Percentiles rank a stretch among this genome's conserved stretches.
phyloP scores from a whole-genome alignment of 2,329 filamentous ascomycete species.

The Aspergillus sp. region DNA sequence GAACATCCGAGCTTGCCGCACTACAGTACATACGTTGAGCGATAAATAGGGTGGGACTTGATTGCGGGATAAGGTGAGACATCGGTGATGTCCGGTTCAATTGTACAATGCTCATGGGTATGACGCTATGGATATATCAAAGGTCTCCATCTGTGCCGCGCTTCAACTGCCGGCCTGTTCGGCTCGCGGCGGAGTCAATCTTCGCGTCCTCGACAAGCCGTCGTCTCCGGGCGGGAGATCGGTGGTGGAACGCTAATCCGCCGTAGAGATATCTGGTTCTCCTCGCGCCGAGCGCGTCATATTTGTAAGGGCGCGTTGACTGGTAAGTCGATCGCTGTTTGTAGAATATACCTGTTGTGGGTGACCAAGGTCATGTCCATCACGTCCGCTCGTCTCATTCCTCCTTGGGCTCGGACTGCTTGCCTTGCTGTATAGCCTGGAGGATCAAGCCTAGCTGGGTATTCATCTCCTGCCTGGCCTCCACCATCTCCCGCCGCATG shows the following conservation, averaged over 20 bases:
- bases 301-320: neutral
- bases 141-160: neutral
- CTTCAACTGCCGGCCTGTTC: neutral
- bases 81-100: neutral
- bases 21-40: neutral
- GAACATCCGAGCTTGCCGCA: neutral
- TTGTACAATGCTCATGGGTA: neutral
- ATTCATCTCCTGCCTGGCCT: conserved; percentile 4
- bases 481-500: conserved; percentile 2
- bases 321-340: neutral
- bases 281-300: neutral
- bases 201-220: neutral
- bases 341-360: neutral
- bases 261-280: neutral
- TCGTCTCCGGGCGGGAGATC: neutral
- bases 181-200: neutral
- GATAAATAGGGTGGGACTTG: neutral
- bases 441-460: conserved; percentile 1
- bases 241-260: neutral
- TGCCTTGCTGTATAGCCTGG: neutral
- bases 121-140: neutral
- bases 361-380: no score
- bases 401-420: neutral
- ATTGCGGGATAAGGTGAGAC: neutral
- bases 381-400: neutral